phyloP scores from a whole-genome alignment of 257 asterid genomes.

The Ligustrum vulgare region DNA sequence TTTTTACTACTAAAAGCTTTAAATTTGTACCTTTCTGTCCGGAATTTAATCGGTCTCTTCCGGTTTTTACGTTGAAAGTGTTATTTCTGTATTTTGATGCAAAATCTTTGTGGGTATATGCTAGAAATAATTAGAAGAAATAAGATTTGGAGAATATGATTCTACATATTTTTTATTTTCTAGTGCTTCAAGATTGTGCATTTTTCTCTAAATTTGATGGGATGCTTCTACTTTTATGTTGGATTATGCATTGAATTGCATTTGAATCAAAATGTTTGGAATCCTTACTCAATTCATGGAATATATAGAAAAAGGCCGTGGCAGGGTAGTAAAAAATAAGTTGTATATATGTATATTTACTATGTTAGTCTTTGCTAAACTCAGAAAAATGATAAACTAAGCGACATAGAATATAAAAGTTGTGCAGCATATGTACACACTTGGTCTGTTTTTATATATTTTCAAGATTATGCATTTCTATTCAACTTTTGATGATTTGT shows the following conservation, averaged over 20 bases:
- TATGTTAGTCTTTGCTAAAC: neutral
- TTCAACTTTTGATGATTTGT: neutral
- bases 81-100: conserved; percentile 1
- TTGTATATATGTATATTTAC: neutral
- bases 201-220: neutral
- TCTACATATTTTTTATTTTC: neutral
- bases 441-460: neutral
- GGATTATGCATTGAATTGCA: neutral
- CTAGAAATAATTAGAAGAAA: neutral
- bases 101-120: conserved; percentile 11
- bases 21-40: neutral
- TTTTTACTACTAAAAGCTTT: conserved; percentile 3
- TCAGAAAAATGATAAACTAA: neutral
- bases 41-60: neutral
- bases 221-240: neutral
- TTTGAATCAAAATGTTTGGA: neutral
- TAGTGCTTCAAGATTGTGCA: neutral
- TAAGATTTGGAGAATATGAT: neutral
- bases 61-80: neutral
- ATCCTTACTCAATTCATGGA: neutral
- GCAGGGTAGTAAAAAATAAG: neutral
- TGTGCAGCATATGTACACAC: neutral
- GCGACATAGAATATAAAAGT: neutral
- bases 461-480: neutral
- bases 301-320: neutral